Evolutionary conservation across 2,329 filamentous ascomycete species (phyloP).

Genomic region (Phialocephala sp.): DNA sequence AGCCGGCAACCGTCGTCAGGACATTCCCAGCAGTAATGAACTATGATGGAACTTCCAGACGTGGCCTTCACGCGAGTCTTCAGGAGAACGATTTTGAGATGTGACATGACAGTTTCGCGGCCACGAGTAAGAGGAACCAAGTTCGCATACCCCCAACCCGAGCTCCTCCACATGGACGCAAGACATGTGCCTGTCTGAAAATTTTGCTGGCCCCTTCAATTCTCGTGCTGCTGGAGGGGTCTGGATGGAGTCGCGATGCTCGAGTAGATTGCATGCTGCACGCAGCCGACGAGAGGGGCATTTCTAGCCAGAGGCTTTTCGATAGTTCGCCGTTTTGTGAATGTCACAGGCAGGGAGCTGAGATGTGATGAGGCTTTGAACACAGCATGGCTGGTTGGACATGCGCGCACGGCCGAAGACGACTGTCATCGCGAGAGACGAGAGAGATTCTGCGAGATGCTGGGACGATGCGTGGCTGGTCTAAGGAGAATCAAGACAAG

Average conservation of each 20-base stretch:
- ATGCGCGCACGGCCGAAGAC: neutral
- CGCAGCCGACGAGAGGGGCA: neutral
- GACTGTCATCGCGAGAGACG: neutral
- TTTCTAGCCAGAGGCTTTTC: neutral
- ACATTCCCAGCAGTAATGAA: conserved; percentile 8
- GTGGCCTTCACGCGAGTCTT: conserved; percentile 7
- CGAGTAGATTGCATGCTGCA: neutral
- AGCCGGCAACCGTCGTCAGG: neutral
- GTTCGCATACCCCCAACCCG: neutral
- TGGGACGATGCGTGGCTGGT: neutral
- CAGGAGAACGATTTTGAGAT: neutral
- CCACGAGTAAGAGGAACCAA: neutral
- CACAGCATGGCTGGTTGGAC: conserved; percentile 5
- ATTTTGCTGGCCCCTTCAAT: neutral
- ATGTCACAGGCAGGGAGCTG: neutral
- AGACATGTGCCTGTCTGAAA: conserved; percentile 4
- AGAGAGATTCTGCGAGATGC: neutral
- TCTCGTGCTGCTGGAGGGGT: neutral
- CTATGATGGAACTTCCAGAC: conserved; percentile 9
- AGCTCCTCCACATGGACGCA: conserved; percentile 1
- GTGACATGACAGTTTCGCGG: neutral
- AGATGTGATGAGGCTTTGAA: neutral
- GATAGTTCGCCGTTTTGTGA: conserved; percentile 1
- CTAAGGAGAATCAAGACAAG: neutral
- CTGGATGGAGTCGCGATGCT: neutral